phyloP scores from a whole-genome alignment of 164 flowering plant genomes.

The Echeveria elegans region DNA sequence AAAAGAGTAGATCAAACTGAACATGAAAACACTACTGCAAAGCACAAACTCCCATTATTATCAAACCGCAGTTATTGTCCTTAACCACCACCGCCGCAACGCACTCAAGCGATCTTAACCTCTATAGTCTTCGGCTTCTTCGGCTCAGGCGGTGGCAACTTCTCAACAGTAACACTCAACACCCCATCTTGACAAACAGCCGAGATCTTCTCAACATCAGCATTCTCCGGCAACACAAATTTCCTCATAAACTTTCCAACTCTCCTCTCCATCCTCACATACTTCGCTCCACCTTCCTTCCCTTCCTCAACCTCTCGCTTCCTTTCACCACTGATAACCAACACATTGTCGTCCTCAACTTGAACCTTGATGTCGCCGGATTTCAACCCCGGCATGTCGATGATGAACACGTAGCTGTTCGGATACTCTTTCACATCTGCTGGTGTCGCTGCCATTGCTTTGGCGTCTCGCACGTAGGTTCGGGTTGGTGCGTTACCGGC shows the following conservation, averaged over 20 bases:
- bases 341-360: conserved; percentile 22
- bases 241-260: conserved; percentile 11
- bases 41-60: background rate
- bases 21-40: background rate
- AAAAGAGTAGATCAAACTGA: background rate
- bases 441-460: conserved; percentile 3
- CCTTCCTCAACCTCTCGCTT: conserved; percentile 9
- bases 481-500: background rate
- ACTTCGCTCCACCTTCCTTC: conserved; percentile 4
- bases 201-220: background rate
- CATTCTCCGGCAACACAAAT: conserved; percentile 2
- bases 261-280: conserved; percentile 11
- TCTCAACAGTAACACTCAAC: conserved; percentile 47
- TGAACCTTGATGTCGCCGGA: conserved; percentile 23
- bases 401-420: conserved; percentile 17
- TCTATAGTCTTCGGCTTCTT: conserved; percentile 58
- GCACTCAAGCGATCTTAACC: conserved; percentile 31
- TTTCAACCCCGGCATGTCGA: conserved; percentile 34
- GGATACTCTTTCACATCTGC: conserved; percentile 17
- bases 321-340: conserved; percentile 11
- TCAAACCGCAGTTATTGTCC: background rate
- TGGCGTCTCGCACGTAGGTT: background rate
- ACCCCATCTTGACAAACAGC: conserved; percentile 23
- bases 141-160: conserved; percentile 56
- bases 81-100: background rate